These are phyloP conservation scores for Chenopodium formosanum DNA, from an alignment of 148 eudicot species.

Conservation along the genomic window DNA sequence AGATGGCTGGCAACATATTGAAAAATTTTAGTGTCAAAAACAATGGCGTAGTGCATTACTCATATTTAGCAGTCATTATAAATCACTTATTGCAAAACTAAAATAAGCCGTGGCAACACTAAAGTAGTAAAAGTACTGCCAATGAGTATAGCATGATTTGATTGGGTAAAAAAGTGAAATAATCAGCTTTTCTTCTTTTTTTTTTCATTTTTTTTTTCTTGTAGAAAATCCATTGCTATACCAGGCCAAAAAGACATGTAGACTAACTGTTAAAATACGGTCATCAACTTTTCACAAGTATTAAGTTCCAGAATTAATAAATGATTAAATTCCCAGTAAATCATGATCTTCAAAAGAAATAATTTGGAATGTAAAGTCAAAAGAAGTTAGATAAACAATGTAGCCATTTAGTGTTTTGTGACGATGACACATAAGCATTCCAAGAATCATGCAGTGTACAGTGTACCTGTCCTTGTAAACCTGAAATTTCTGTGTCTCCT, in stretches of 20 bases:
- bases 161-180: background rate
- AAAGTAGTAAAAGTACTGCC: too few species aligned
- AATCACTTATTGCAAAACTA: background rate
- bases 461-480: slow-evolving; percentile 67
- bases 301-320: too few species aligned
- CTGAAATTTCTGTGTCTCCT: slow-evolving; percentile 69
- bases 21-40: slow-evolving; percentile 8
- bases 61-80: background rate
- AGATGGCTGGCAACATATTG: slow-evolving; percentile 62
- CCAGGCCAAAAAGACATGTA: too few species aligned
- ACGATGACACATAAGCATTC: background rate
- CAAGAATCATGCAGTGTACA: slow-evolving; percentile 28
- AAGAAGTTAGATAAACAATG: background rate
- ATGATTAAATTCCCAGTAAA: background rate
- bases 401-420: background rate
- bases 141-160: background rate
- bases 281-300: too few species aligned
- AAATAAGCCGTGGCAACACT: background rate
- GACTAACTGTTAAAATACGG: too few species aligned
- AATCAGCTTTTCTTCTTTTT: background rate
- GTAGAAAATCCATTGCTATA: too few species aligned
- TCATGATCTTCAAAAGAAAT: background rate
- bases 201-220: background rate
- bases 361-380: slow-evolving; percentile 6
- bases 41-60: background rate